Base-by-base conservation (phyloP, 2,329 filamentous ascomycete genomes). In the Fusarium albidum region DNA sequence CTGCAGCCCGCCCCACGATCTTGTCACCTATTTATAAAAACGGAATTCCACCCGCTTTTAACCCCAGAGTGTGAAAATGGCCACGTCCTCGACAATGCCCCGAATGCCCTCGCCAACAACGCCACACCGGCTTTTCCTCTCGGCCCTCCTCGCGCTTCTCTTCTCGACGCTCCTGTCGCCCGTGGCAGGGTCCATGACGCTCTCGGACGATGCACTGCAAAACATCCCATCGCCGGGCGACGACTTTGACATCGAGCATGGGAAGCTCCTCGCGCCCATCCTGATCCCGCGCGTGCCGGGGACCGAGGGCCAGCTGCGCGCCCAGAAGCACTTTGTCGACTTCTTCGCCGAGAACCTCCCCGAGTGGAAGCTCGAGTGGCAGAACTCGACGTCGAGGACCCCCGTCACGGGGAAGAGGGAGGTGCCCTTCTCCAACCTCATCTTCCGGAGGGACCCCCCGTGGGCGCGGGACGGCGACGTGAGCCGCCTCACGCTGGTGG, bases 361-460 rank as follows among this genome's bases (percentile, higher is more conserved):
- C 1, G 77, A 83, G 29, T 99, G 95, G 95, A 82, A 78, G 6
- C 72, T 96, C 35, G 81, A 87, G 40, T 91, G 91, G 76, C 94
- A 99, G 69, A 98, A 98, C 74, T 92, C 90, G n/a, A 94, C 91
- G 0, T 84, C 87, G 25, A 89, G 81, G 60, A 98, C 94, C 0
- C 94, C 94, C 1, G 84, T 84, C 0, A 91, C 89, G 0, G 86
- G 87, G 6, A 80, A 86, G 52, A 80, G 80, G 48, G 80, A 90
- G 7, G 79, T 98, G 1, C 91, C 92, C 0, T 98, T 99, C 71
- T 79, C 84, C 47, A 99, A 97, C 70, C 79, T 98, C 50, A 90
- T 98, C 55, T 87, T 94, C 51, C 89, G 86, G 29, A 85, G 93
- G 47, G 94, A 98, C 73, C 95, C 95, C 43, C 95, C 95, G 2